A percentile compares a stretch with the other conserved stretches of the same genome.
phyloP scores from a whole-genome alignment of 2,329 filamentous ascomycete species.

The Anthostomella pinea region DNA sequence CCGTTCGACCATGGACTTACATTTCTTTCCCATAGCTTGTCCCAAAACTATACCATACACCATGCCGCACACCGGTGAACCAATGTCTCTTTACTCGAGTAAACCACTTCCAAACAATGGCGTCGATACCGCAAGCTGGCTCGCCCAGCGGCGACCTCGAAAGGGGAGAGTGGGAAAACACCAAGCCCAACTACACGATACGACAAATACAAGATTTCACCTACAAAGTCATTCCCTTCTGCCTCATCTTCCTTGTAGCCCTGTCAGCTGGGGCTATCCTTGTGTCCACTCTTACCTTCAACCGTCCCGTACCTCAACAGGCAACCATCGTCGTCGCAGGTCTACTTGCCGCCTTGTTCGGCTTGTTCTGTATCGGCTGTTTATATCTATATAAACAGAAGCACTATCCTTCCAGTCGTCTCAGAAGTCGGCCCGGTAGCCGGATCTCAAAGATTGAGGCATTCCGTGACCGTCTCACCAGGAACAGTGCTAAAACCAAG shows the following conservation, averaged over 20 bases:
- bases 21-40: conserved; percentile 2
- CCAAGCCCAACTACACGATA: conserved; percentile 1
- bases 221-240: conserved; percentile 24
- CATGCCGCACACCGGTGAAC: no score
- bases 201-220: conserved; percentile 22
- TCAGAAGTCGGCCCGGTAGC: no score
- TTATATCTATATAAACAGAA: conserved; percentile 17
- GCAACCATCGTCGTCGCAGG: conserved; percentile 19
- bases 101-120: conserved; percentile 17
- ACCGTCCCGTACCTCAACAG: conserved; percentile 19
- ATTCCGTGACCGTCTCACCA: no score
- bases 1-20: conserved; percentile 1
- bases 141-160: conserved; percentile 13
- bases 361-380: conserved; percentile 20
- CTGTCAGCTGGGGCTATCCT: conserved; percentile 25
- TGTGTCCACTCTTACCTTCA: conserved; percentile 16
- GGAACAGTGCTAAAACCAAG: no score
- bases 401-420: no score
- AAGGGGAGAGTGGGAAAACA: conserved; percentile 7
- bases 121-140: conserved; percentile 6
- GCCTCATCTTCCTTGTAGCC: conserved; percentile 16
- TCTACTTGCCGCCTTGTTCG: conserved; percentile 17
- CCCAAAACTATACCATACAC: background rate
- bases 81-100: background rate
- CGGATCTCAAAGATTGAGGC: no score